A percentile compares a stretch with the other conserved stretches of the same genome.
phyloP scores from a whole-genome alignment of 441 rosid genomes.

The Pelargonium cotyledonis region DNA sequence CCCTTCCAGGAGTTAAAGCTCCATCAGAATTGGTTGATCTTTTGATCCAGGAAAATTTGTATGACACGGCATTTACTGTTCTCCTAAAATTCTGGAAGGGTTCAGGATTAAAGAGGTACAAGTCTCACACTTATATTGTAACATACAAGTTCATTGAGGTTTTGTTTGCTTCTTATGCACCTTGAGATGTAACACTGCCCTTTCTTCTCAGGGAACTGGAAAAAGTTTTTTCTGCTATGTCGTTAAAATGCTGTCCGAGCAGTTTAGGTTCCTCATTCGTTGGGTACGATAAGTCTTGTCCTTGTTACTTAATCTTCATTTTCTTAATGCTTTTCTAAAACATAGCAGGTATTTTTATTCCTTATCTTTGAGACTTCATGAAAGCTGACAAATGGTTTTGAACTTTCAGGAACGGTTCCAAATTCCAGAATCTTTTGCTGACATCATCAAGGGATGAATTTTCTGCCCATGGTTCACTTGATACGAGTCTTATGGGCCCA shows the following conservation, averaged over 20 bases:
- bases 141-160: background rate
- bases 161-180: slow-evolving; percentile 15
- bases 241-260: slow-evolving; percentile 76
- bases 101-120: slow-evolving; percentile 64
- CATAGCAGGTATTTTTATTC: background rate
- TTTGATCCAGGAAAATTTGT: slow-evolving; percentile 59
- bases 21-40: slow-evolving; percentile 75
- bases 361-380: too few relatives aligned
- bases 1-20: slow-evolving; percentile 41
- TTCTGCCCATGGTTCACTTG: slow-evolving; percentile 46
- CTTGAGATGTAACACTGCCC: slow-evolving; percentile 12
- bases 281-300: slow-evolving; percentile 34
- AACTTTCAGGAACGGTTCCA: slow-evolving; percentile 37
- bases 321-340: background rate
- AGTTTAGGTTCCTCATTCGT: slow-evolving; percentile 36
- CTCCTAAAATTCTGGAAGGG: slow-evolving; percentile 80
- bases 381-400: background rate
- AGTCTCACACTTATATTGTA: slow-evolving; percentile 14
- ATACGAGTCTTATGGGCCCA: slow-evolving; percentile 24
- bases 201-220: slow-evolving; percentile 71
- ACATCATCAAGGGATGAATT: slow-evolving; percentile 57
- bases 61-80: slow-evolving; percentile 86
- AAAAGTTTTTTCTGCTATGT: slow-evolving; percentile 64
- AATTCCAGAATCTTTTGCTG: slow-evolving; percentile 50
- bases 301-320: slow-evolving; percentile 12